Evolutionary conservation across 352 stramenopile genomes (phyloP), one percentile per base, ranked within the genome.

Genomic region (Phytophthora sp.): DNA sequence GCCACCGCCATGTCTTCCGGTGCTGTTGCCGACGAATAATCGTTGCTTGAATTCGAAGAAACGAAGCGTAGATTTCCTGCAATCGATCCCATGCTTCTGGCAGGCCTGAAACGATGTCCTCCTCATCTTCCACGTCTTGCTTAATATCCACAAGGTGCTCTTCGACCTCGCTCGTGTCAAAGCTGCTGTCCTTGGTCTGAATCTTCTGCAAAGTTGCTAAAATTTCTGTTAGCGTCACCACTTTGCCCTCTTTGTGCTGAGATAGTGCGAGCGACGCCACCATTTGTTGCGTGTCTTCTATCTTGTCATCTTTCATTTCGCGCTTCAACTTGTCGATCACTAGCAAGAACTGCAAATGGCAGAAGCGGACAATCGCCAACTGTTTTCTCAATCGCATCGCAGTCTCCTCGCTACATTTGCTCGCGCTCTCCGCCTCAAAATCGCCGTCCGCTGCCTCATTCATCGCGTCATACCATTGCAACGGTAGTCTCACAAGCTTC

Each of bases 281-380:
- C 54, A 76, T 69, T 56, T 77, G 54, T 46, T 82, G 74, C n/a
- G 52, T 76, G 33, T 66, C 35, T 16, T 74, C 57, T 20, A 15
- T 66, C n/a, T 47, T 54, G 12, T 42, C 49, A 9, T 70, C 57
- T 38, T 59, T 60, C 39, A 80, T 76, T 57, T 86, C 77, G 27
- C 66, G 70, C 56, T 82, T 76, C 31, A 86, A 63, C 39, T 84
- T 84, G 31, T 84, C 69, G 7, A 79, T 66, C 15, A 84, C 62
- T 8, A 74, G 61, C 13, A 82, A 60, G 12, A 84, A 79, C 53
- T 80, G 73, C 38, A 77, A 41, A 53, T 80, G 75, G 59, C 77
- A 86, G 33, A 75, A 73, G 8, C 71, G 75, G 26, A 84, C 63
- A 21, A 70, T 63, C 13, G 57, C 51, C 27, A 67, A 58, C 30